Conservation (phyloP, 805 yeast species). For the Cyberlindnera euphorbiae region DNA sequence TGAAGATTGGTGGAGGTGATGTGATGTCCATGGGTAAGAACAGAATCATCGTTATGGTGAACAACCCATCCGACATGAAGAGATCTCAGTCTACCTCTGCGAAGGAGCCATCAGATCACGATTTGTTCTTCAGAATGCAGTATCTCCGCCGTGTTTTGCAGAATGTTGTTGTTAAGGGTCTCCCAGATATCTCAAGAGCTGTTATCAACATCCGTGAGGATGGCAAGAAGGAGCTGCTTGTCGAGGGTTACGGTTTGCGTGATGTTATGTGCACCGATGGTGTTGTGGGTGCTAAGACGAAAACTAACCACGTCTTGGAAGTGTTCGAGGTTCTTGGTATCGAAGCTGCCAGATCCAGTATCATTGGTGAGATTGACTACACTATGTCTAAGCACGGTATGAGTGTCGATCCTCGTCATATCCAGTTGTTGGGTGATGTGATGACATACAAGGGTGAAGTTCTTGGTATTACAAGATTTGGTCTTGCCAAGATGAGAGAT, state of each 20-base stretch:
- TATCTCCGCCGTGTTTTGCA: conserved; percentile 82
- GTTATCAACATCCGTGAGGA: conserved; percentile 90
- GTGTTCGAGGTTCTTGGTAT: conserved; percentile 88
- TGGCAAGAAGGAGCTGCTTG: conserved; percentile 83
- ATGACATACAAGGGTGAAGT: conserved; percentile 99
- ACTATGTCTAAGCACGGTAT: conserved; percentile 99
- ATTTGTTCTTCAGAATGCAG: conserved; percentile 84
- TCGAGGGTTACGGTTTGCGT: conserved; percentile 95
- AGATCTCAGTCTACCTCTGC: conserved; percentile 41
- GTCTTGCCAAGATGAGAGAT: conserved; percentile 97
- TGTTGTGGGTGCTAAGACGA: conserved; percentile 80
- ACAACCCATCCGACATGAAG: conserved; percentile 36
- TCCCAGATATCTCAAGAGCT: conserved; percentile 88
- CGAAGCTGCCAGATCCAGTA: conserved; percentile 94
- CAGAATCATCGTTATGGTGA: conserved; percentile 60
- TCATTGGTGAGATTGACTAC: conserved; percentile 90
- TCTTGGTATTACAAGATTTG: conserved; percentile 95
- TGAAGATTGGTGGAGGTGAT: conserved; percentile 73
- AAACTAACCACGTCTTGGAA: conserved; percentile 90
- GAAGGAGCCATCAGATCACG: conserved; percentile 35
- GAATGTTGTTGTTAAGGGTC: conserved; percentile 85
- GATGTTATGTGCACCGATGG: conserved; percentile 98
- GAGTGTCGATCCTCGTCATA: conserved; percentile 99
- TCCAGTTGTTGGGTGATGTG: conserved; percentile 94
- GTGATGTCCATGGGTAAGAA: conserved; percentile 63